Evolutionary conservation across 2,329 filamentous ascomycete species (phyloP).

Genomic region (Ascochyta fabae): DNA sequence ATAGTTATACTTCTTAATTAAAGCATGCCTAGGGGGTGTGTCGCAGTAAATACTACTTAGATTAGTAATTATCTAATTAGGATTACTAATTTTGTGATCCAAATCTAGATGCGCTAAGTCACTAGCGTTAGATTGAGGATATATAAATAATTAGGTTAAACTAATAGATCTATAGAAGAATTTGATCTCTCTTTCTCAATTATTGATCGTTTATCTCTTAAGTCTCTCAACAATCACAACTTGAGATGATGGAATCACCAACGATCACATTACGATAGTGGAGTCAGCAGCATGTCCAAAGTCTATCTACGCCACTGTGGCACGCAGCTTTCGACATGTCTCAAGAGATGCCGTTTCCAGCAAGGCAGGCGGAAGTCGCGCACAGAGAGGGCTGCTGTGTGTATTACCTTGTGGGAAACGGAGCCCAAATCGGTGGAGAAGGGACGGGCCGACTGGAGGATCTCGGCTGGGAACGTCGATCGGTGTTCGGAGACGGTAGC

Average conservation of each 20-base stretch:
- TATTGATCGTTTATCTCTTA: too few relatives aligned
- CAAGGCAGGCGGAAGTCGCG: slow-evolving; percentile 4
- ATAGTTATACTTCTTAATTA: too few relatives aligned
- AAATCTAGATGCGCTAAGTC: too few relatives aligned
- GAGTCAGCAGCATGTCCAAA: slow-evolving; percentile 13
- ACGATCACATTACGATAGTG: neutral
- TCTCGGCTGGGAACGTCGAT: slow-evolving; percentile 5
- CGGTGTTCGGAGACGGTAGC: neutral
- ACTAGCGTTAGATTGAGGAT: too few relatives aligned
- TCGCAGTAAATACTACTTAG: too few relatives aligned
- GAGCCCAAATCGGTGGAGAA: slow-evolving; percentile 1
- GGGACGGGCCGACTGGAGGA: slow-evolving; percentile 8
- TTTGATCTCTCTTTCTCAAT: too few relatives aligned
- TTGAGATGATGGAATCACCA: neutral
- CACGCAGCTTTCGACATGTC: slow-evolving; percentile 42
- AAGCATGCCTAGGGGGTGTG: too few relatives aligned
- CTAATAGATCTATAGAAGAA: too few relatives aligned
- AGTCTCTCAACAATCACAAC: too few relatives aligned
- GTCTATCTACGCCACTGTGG: slow-evolving; percentile 45
- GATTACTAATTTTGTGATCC: too few relatives aligned
- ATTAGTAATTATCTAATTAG: too few relatives aligned
- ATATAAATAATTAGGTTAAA: too few relatives aligned
- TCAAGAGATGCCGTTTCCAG: slow-evolving; percentile 13
- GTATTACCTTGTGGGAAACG: slow-evolving; percentile 7
- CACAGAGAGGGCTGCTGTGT: slow-evolving; percentile 21